Base-by-base conservation (phyloP, 129 eudicot genomes). In the Ambrosia artemisiifolia region DNA sequence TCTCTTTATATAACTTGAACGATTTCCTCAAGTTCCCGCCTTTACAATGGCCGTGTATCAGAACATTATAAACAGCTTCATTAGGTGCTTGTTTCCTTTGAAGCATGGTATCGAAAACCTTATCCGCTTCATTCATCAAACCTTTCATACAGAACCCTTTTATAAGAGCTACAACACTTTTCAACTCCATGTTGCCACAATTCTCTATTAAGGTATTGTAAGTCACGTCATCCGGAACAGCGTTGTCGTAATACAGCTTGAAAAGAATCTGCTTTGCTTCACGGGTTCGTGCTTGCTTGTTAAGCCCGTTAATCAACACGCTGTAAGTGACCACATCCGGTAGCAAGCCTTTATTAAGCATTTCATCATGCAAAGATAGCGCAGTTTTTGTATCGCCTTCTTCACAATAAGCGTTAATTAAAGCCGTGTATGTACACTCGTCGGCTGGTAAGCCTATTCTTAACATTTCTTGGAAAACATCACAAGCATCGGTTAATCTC, bases 61-160 rank as follows among this genome's bases (percentile, higher is more conserved):
- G 66, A 2, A 90, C 78, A 66, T 86, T 90, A 76, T 95, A 95
- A 53, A 81, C 89, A 44, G 86, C 91, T 66, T 80, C 97, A 47
- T 35, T 55, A 40, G 89, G 90, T 50, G 70, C 73, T 67, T 79
- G 76, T 47, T 74, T 71, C 63, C 63, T 73, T 72, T 84, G 75
- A 75, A 88, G 74, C 87, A 90, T 84, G 35, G 82, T 78, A 40
- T 86, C 82, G 75, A 90, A 95, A 72, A 88, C 96, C 61, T 81
- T 77, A 69, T 95, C 99, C 19, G 97, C 99, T 79, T 95, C 97
- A 30, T 77, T 88, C 97, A 90, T 81, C 84, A 95, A 83, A 48
- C 96, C 97, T 70, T 90, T 90, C 96, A 90, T 84, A 82, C 99
- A 95, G 72, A 95, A 90, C 65, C 97, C 97, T 73, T 95, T 90